Percentiles rank a stretch among this genome's conserved stretches.
Evolutionary conservation across 1,284 basidiomycete genomes (phyloP).

Genomic region (Sanghuangporus baumii): DNA sequence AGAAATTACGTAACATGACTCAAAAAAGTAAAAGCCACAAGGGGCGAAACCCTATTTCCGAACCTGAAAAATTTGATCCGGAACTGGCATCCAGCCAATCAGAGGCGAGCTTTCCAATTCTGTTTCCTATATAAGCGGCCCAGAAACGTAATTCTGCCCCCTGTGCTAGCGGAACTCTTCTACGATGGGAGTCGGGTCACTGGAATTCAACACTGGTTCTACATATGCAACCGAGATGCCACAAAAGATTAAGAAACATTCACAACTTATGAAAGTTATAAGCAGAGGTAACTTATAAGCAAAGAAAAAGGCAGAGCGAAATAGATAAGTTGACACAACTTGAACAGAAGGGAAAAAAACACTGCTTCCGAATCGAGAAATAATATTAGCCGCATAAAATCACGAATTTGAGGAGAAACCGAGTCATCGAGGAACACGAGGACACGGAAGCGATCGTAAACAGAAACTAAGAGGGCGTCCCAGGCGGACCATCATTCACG

Average conservation of each 20-base stretch:
- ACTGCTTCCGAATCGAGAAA: background rate
- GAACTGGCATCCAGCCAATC: too few species aligned
- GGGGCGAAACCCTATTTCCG: too few species aligned
- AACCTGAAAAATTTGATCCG: too few species aligned
- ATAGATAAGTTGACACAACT: too few species aligned
- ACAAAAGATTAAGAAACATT: constrained; percentile 3
- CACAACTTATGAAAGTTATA: background rate
- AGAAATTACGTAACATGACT: background rate
- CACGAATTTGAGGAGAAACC: background rate
- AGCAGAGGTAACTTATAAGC: background rate
- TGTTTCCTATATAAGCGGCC: too few species aligned
- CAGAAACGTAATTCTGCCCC: too few species aligned
- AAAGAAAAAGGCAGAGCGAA: background rate
- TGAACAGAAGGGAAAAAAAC: background rate
- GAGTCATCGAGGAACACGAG: background rate
- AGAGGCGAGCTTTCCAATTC: too few species aligned
- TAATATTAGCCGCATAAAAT: background rate
- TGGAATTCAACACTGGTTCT: background rate
- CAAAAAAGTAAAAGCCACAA: background rate
- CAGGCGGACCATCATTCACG: background rate
- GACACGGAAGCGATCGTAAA: background rate
- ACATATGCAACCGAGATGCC: constrained; percentile 3
- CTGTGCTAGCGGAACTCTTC: too few species aligned
- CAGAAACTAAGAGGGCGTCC: background rate
- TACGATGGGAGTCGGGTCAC: background rate